A percentile compares a stretch with the other conserved stretches of the same genome.
These are phyloP conservation scores for Erigeron canadensis DNA, from an alignment of 129 eudicot genomes.

Conservation along the genomic window DNA sequence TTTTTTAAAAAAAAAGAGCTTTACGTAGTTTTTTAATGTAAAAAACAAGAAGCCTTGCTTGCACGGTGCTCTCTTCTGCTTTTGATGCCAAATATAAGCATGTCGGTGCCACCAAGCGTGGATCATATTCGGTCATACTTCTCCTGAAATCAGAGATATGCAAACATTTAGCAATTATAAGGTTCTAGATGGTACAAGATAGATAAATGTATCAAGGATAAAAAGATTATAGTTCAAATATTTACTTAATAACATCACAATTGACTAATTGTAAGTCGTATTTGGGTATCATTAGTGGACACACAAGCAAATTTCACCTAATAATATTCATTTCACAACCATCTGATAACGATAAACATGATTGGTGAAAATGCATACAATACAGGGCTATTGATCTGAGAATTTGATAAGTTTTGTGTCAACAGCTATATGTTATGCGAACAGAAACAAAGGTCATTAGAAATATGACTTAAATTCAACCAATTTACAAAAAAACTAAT, in stretches of 20 bases:
- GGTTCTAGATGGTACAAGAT: slow-evolving; percentile 18
- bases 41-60: slow-evolving; percentile 88
- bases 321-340: slow-evolving; percentile 8
- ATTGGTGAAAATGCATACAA: not conserved
- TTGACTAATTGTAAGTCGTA: not conserved
- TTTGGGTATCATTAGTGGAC: not conserved
- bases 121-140: slow-evolving; percentile 91
- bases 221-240: not conserved
- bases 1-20: not conserved
- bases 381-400: not conserved
- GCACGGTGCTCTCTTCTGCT: slow-evolving; percentile 99
- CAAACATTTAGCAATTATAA: not conserved
- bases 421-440: not conserved
- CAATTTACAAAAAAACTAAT: not conserved
- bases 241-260: not conserved
- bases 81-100: slow-evolving; percentile 97
- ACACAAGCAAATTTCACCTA: not conserved
- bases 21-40: slow-evolving; percentile 82
- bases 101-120: slow-evolving; percentile 94
- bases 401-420: not conserved
- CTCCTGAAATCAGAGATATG: slow-evolving; percentile 49
- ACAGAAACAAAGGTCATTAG: not conserved
- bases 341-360: not conserved
- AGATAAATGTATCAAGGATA: slow-evolving; percentile 6
- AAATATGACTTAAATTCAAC: not conserved